phyloP scores from a whole-genome alignment of 306 rosid genomes.

The Amphicarpaea edgeworthii region DNA sequence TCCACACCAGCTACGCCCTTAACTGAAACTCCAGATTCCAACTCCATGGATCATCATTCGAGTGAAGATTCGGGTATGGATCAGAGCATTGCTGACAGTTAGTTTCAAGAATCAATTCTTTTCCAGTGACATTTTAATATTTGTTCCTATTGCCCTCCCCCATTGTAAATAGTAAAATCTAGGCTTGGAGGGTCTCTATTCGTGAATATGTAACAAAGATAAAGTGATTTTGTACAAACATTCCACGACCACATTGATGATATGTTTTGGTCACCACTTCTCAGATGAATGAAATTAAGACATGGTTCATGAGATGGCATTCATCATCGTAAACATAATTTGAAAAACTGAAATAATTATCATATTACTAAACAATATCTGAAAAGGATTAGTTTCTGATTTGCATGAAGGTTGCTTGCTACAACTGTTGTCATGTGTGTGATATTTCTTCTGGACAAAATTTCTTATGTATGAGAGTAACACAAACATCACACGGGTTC shows the following conservation, averaged over 20 bases:
- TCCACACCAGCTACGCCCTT: conserved; percentile 26
- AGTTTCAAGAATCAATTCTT: conserved; percentile 32
- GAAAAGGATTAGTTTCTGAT: conserved; percentile 20
- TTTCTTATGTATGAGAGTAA: neutral
- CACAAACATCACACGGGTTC: neutral
- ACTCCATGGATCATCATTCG: conserved; percentile 47
- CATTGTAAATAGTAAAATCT: conserved; percentile 38
- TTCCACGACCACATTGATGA: conserved; percentile 14
- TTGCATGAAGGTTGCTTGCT: neutral
- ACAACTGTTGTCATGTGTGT: neutral
- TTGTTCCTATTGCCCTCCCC: conserved; percentile 13
- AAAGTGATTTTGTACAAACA: neutral
- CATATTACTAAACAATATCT: neutral
- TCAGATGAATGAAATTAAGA: conserved; percentile 8
- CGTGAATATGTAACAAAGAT: neutral
- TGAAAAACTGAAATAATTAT: neutral
- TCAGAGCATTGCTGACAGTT: conserved; percentile 43
- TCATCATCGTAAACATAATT: neutral
- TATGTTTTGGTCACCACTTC: neutral
- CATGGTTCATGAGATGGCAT: neutral
- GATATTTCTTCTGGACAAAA: neutral
- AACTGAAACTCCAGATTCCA: conserved; percentile 31
- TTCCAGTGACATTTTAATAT: neutral
- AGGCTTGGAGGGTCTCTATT: conserved; percentile 27
- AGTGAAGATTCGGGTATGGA: conserved; percentile 37